These are phyloP conservation scores for Eucalyptus cloeziana DNA, from an alignment of 345 rosid genomes.

Conservation along the genomic window DNA sequence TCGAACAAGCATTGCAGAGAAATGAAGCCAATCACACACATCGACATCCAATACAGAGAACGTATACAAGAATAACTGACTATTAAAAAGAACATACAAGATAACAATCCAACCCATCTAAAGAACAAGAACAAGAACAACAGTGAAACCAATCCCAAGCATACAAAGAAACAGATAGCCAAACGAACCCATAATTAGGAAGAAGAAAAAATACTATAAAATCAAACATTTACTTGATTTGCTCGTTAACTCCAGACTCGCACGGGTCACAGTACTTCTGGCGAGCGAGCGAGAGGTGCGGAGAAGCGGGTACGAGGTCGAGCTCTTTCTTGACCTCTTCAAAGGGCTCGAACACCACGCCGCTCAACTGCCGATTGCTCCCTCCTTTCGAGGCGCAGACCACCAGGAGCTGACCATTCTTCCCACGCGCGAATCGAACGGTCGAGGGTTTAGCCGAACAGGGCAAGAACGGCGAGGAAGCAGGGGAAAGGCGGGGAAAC, in stretches of 20 bases:
- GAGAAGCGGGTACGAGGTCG: conserved; percentile 36
- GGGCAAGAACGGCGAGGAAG: not conserved
- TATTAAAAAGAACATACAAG: not conserved
- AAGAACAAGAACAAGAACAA: not conserved
- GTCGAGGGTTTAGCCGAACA: not conserved
- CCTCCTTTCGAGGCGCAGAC: not conserved
- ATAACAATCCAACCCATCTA: not conserved
- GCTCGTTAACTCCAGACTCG: conserved; percentile 65
- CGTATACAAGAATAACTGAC: not conserved
- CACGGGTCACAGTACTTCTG: conserved; percentile 37
- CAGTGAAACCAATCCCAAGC: not conserved
- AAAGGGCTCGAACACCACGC: conserved; percentile 45
- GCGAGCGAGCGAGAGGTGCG: conserved; percentile 57
- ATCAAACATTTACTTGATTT: conserved; percentile 50
- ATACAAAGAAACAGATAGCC: not conserved
- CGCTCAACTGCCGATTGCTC: not conserved
- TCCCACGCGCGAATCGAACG: not conserved
- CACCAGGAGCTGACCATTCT: not conserved
- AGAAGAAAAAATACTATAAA: not conserved
- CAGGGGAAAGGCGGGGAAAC: not conserved
- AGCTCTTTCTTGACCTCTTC: conserved; percentile 66
- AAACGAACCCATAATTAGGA: not conserved
- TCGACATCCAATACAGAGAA: not conserved
- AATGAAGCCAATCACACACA: not conserved
- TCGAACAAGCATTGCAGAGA: not conserved